A percentile compares a stretch with the other conserved stretches of the same genome.
phyloP scores from a whole-genome alignment of 805 yeast species.

The Candida montana region DNA sequence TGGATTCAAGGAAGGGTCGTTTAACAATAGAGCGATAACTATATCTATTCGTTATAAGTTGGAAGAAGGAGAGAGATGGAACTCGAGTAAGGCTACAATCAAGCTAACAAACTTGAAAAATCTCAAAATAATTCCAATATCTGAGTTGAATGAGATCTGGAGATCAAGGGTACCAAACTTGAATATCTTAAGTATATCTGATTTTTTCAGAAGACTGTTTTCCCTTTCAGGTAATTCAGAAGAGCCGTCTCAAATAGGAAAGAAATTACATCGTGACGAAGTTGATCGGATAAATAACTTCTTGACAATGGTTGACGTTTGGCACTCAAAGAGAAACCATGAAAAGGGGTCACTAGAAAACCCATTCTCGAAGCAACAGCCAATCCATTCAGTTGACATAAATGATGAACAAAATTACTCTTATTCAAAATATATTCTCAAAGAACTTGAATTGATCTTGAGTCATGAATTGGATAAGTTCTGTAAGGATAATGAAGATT shows the following conservation, averaged over 20 bases:
- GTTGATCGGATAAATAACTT: conserved; percentile 3
- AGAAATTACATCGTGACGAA: neutral
- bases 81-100: neutral
- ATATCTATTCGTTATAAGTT: conserved; percentile 7
- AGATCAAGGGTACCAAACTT: conserved; percentile 7
- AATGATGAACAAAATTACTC: conserved; percentile 2
- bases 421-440: conserved; percentile 5
- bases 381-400: neutral
- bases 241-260: neutral
- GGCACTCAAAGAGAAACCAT: conserved; percentile 8
- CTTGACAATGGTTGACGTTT: conserved; percentile 8
- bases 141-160: conserved; percentile 13
- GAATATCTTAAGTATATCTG: conserved; percentile 1
- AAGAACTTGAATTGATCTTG: conserved; percentile 9
- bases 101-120: conserved; percentile 3
- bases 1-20: conserved; percentile 1
- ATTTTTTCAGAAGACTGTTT: conserved; percentile 5
- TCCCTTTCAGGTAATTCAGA: neutral
- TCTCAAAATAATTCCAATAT: conserved; percentile 7
- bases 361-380: conserved; percentile 1
- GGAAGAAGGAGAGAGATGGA: conserved; percentile 5
- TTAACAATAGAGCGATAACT: conserved; percentile 8
- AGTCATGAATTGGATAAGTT: conserved; percentile 8
- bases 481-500: neutral
- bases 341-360: conserved; percentile 9